Evolutionary conservation across 176 grass and related monocot genomes (phyloP).

Genomic region (Metroxylon sagu): DNA sequence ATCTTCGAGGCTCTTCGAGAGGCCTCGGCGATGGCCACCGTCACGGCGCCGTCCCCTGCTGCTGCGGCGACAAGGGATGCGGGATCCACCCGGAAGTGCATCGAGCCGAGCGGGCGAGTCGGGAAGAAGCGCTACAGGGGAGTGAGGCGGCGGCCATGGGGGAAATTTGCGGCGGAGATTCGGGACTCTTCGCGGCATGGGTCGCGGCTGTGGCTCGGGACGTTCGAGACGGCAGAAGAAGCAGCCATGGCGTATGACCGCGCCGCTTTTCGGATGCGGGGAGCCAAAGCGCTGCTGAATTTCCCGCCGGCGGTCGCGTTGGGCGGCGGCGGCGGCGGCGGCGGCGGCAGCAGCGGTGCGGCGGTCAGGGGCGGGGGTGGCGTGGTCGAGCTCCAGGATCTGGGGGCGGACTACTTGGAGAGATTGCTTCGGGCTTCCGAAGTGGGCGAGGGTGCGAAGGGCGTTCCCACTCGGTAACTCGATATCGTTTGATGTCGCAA

Average conservation of each 20-base stretch:
- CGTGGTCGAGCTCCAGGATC: background rate
- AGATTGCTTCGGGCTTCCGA: too few relatives aligned
- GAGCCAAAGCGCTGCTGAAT: conserved; percentile 77
- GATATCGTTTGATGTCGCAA: too few relatives aligned
- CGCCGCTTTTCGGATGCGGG: conserved; percentile 71
- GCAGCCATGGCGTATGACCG: conserved; percentile 75
- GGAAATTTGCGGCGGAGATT: conserved; percentile 89
- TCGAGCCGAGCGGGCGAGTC: background rate
- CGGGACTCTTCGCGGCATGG: conserved; percentile 66
- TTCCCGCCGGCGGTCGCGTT: conserved; percentile 27
- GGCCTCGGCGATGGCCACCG: conserved; percentile 30
- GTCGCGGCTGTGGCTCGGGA: conserved; percentile 86
- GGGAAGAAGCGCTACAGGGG: conserved; percentile 48
- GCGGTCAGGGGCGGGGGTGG: background rate
- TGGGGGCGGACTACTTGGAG: too few relatives aligned
- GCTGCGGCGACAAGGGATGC: background rate
- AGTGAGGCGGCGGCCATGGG: conserved; percentile 87
- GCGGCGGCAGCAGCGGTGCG: background rate
- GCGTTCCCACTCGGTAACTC: too few relatives aligned
- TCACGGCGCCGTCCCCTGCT: background rate
- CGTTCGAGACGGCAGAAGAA: conserved; percentile 73
- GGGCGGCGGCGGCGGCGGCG: background rate
- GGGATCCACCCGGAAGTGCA: conserved; percentile 4
- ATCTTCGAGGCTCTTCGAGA: conserved; percentile 81
- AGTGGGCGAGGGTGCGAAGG: too few relatives aligned